Conservation (phyloP, 305 asterid species). For the Fraxinus sp. region DNA sequence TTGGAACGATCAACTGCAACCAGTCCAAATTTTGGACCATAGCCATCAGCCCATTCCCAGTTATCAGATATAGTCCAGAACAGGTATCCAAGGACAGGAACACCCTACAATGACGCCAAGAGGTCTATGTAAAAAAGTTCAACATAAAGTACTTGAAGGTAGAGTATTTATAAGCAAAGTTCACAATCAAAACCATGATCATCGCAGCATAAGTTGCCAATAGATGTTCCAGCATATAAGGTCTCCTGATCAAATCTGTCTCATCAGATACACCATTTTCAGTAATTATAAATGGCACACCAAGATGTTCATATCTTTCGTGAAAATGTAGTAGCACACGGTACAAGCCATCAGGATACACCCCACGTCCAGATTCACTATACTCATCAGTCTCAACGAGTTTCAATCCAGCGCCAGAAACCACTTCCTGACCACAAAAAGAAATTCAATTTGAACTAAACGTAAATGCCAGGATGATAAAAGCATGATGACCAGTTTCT, state of each 20-base stretch:
- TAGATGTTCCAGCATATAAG: conserved; percentile 85
- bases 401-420: conserved; percentile 79
- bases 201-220: conserved; percentile 83
- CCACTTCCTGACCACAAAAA: conserved; percentile 63
- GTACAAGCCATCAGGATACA: conserved; percentile 89
- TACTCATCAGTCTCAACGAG: conserved; percentile 80
- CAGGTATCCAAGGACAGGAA: conserved; percentile 78
- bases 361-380: conserved; percentile 97
- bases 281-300: conserved; percentile 62
- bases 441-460: conserved; percentile 18
- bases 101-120: conserved; percentile 53
- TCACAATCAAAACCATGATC: conserved; percentile 48
- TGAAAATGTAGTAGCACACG: conserved; percentile 71
- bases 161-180: not conserved
- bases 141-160: not conserved
- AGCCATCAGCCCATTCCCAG: conserved; percentile 99
- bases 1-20: conserved; percentile 83
- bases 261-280: conserved; percentile 89
- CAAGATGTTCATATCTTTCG: conserved; percentile 82
- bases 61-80: conserved; percentile 98
- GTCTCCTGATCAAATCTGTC: conserved; percentile 81
- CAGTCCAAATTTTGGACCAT: conserved; percentile 94
- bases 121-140: conserved; percentile 7
- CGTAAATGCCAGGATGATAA: not conserved
- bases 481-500: not conserved